These are phyloP conservation scores for Prorocentrum cordatum DNA, from an alignment of 169 alveolate species.

Conservation along the genomic window DNA sequence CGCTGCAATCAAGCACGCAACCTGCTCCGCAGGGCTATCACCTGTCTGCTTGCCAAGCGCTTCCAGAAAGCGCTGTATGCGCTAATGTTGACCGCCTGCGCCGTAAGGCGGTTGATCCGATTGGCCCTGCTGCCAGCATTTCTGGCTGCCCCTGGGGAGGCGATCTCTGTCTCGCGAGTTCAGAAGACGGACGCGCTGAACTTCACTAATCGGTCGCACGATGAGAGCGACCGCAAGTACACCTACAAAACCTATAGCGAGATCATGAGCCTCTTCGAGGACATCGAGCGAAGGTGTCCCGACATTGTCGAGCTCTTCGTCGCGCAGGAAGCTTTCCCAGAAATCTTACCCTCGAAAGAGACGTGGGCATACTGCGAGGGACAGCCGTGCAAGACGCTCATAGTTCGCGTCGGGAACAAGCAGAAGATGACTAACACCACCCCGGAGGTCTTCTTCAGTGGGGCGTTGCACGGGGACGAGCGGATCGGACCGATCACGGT, in stretches of 20 bases:
- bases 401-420: constrained; percentile 48
- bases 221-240: background rate
- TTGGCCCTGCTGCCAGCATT: too few relatives aligned
- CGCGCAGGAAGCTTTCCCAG: constrained; percentile 65
- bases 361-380: constrained; percentile 36
- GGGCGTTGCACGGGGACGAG: constrained; percentile 70
- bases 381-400: constrained; percentile 10
- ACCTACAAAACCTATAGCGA: background rate
- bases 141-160: too few relatives aligned
- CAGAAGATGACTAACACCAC: constrained; percentile 19
- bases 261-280: constrained; percentile 2
- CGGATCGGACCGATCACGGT: constrained; percentile 42
- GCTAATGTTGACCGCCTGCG: too few relatives aligned
- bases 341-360: background rate
- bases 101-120: too few relatives aligned
- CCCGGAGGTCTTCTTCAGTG: constrained; percentile 70
- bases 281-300: constrained; percentile 9
- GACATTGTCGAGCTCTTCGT: constrained; percentile 32
- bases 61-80: too few relatives aligned
- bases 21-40: too few relatives aligned
- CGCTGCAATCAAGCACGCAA: too few relatives aligned
- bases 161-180: too few relatives aligned
- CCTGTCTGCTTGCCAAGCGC: too few relatives aligned
- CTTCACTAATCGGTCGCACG: too few relatives aligned
- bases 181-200: too few relatives aligned